Conservation (phyloP, 2,329 filamentous ascomycete species). For the Neocucurbitaria cava region DNA sequence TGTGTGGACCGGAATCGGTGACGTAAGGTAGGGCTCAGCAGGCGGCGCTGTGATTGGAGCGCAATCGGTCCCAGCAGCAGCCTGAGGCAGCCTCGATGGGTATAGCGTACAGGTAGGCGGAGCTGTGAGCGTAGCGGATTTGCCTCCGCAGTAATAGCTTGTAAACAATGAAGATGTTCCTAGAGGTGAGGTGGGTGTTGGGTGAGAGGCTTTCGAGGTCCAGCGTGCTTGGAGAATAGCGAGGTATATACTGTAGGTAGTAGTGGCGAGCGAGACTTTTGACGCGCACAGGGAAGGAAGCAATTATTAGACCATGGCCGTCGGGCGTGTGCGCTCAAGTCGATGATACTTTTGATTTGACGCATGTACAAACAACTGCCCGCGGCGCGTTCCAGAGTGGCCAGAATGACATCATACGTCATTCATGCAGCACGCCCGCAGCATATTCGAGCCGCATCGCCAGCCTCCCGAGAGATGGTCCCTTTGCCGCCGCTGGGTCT, state of each 20-base stretch:
- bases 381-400: neutral
- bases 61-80: slow-evolving; percentile 14
- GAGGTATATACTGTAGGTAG: neutral
- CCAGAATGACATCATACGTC: slow-evolving; percentile 21
- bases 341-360: slow-evolving; percentile 17
- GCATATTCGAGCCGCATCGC: slow-evolving; percentile 20
- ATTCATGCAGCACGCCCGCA: slow-evolving; percentile 7
- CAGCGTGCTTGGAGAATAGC: neutral
- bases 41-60: slow-evolving; percentile 42
- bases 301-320: slow-evolving; percentile 17
- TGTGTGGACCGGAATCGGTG: slow-evolving; percentile 30
- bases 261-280: slow-evolving; percentile 8
- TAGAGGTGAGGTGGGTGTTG: slow-evolving; percentile 6
- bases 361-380: slow-evolving; percentile 4
- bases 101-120: slow-evolving; percentile 30
- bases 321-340: slow-evolving; percentile 10
- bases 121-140: slow-evolving; percentile 11
- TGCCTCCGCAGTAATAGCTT: slow-evolving; percentile 5
- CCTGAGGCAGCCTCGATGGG: slow-evolving; percentile 28
- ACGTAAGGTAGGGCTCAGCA: slow-evolving; percentile 37
- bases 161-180: slow-evolving; percentile 16
- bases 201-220: neutral
- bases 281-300: slow-evolving; percentile 16
- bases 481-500: neutral
- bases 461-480: slow-evolving; percentile 8